phyloP scores from a whole-genome alignment of 805 yeast species.

The Yarrowia sp. region DNA sequence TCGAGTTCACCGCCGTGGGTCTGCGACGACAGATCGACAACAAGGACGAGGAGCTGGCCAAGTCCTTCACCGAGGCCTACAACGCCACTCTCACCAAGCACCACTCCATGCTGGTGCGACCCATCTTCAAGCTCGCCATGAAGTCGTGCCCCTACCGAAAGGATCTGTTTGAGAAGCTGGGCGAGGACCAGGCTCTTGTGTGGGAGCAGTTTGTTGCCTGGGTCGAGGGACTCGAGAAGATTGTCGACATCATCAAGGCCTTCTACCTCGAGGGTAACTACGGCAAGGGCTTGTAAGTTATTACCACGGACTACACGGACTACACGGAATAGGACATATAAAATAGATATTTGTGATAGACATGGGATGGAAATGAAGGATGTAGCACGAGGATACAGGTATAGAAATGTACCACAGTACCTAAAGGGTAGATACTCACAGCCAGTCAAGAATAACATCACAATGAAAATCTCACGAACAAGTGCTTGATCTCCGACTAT shows the following conservation, averaged over 20 bases:
- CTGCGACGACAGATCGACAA: constrained; percentile 77
- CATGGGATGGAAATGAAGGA: too few species aligned
- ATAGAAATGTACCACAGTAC: too few species aligned
- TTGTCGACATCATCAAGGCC: constrained; percentile 74
- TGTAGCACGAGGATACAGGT: too few species aligned
- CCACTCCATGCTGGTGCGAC: constrained; percentile 82
- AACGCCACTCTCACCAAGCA: constrained; percentile 77
- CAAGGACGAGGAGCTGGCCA: constrained; percentile 68
- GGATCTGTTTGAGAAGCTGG: constrained; percentile 83
- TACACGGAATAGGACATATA: constrained; percentile 16
- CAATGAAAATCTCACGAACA: too few species aligned
- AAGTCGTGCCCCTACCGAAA: constrained; percentile 92
- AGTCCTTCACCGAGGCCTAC: constrained; percentile 86
- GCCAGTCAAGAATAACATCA: too few species aligned
- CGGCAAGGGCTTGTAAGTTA: constrained; percentile 77
- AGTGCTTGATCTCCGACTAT: too few species aligned
- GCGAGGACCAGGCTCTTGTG: constrained; percentile 75
- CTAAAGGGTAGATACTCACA: too few species aligned
- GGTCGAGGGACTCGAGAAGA: constrained; percentile 77
- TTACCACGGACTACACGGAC: background rate
- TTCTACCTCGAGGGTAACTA: constrained; percentile 82
- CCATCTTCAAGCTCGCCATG: constrained; percentile 92
- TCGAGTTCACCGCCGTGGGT: constrained; percentile 89
- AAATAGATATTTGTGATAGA: constrained; percentile 17
- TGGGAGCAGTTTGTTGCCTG: constrained; percentile 68